A percentile compares a stretch with the other conserved stretches of the same genome.
These are phyloP conservation scores for Cercospora canescens DNA, from an alignment of 2,329 filamentous ascomycete species.

Conservation along the genomic window DNA sequence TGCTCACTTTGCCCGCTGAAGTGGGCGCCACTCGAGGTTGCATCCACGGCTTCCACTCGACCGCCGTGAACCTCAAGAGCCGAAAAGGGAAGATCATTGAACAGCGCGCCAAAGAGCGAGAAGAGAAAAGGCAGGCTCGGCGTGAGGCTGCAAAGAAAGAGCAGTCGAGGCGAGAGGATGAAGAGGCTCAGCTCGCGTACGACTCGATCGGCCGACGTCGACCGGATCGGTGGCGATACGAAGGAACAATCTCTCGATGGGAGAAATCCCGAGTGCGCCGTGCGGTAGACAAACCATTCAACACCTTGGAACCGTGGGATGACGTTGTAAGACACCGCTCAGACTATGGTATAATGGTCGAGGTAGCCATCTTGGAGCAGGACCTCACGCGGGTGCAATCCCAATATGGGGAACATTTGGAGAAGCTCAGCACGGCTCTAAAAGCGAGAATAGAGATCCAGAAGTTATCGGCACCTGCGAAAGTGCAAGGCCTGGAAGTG, in stretches of 20 bases:
- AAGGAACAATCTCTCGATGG: no score
- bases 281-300: constrained; percentile 19
- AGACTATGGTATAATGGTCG: constrained; percentile 20
- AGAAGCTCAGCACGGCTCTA: not conserved
- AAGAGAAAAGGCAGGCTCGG: not conserved
- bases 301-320: constrained; percentile 16
- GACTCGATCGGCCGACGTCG: not conserved
- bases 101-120: not conserved
- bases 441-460: constrained; percentile 21
- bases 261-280: constrained; percentile 9
- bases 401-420: constrained; percentile 6
- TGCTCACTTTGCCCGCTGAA: constrained; percentile 24
- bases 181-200: not conserved
- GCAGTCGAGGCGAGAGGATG: not conserved
- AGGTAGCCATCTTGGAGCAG: constrained; percentile 15
- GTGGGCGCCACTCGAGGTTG: not conserved
- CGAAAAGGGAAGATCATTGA: not conserved
- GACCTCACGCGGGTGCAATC: constrained; percentile 2
- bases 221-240: no score
- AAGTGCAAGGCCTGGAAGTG: not conserved
- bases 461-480: not conserved
- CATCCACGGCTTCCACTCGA: constrained; percentile 10
- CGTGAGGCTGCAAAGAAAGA: not conserved
- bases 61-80: not conserved
- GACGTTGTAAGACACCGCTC: constrained; percentile 24